A percentile compares a stretch with the other conserved stretches of the same genome.
phyloP scores from a whole-genome alignment of 2,329 filamentous ascomycete genomes.

The Elsinoe batatas region DNA sequence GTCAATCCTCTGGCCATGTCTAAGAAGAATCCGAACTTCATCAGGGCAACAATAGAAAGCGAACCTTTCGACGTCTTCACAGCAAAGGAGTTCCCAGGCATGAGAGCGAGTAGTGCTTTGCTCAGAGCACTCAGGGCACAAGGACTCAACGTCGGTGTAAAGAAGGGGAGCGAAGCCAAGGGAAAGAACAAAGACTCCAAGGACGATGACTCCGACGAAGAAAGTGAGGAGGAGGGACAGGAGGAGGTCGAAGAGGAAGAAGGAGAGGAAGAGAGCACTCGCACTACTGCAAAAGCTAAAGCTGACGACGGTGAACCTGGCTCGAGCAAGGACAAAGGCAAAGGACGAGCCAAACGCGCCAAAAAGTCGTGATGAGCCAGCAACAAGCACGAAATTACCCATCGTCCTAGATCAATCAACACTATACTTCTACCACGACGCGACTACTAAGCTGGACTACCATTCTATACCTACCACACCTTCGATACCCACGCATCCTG shows the following conservation, averaged over 20 bases:
- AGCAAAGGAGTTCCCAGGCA: constrained; percentile 78
- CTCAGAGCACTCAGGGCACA: constrained; percentile 68
- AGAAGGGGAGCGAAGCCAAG: constrained; percentile 64
- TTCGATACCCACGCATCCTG: constrained; percentile 5
- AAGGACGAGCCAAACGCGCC: constrained; percentile 7
- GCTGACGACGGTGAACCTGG: constrained; percentile 3
- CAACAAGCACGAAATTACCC: too few species aligned
- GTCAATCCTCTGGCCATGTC: constrained; percentile 53
- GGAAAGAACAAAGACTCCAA: constrained; percentile 28
- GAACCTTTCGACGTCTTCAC: constrained; percentile 71
- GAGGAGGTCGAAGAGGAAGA: constrained; percentile 25
- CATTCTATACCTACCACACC: too few species aligned
- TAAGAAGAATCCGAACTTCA: constrained; percentile 41
- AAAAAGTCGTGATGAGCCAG: constrained; percentile 4
- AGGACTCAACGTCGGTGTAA: constrained; percentile 74
- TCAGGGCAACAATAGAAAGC: constrained; percentile 48
- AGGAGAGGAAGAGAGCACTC: constrained; percentile 45
- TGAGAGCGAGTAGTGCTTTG: constrained; percentile 65
- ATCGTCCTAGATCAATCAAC: too few species aligned
- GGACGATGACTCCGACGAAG: constrained; percentile 31
- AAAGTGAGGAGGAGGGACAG: constrained; percentile 31
- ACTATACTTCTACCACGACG: neutral
- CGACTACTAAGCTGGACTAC: neutral
- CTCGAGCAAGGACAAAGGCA: constrained; percentile 11
- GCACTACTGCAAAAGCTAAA: constrained; percentile 7